Base-by-base conservation (phyloP, 2,329 filamentous ascomycete genomes). In the Drechslera avenae region DNA sequence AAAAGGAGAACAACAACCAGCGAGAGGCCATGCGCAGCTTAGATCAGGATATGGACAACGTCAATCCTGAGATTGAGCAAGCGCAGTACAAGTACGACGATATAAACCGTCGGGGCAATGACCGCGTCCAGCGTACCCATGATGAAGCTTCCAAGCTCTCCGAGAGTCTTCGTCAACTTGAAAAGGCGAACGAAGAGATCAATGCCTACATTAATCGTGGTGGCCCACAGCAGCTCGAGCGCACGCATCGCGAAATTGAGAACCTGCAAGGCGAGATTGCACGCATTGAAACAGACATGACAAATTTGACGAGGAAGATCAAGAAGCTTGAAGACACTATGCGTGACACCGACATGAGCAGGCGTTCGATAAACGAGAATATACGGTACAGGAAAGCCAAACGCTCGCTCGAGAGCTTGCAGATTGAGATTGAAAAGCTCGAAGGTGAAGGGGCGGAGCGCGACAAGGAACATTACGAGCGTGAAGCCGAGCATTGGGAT, bases 311-410 rank as follows among this genome's bases (percentile, higher is more conserved):
- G 2, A 79, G 82, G 18, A 83, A 88, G 47, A 85, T 90, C 54
- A 94, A 95, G 73, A 86, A 86, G 61, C 81, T 96, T 42, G 88
- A 88, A 58, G 83, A 89, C 40, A 87, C 91, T 44, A 82, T 92
- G 43, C 85, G 86, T 62, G 90, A 91, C 65, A 89, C 90, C 49
- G 89, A 92, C 57, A 85, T 87, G 51, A 92, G 87, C 48, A 93
- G 91, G 75, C 88, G 90, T 63, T 91, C 90, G 57, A 96, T 99
- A 62, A 81, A 81, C 17, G 91, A 97, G 70, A 99, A 99, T 64
- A 78, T 97, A 43, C 86, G 86, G 56, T 96, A 91, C 71, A 89
- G 94, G 50, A 87, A 88, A 68, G 87, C 89, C 54, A 79, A 85
- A 48, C 83, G 85, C 46, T 81, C 86, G 31, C 80, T 97, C 2